These are phyloP conservation scores for Staphylotrichum longicolle DNA, from an alignment of 495 filamentous ascomycete species.

Conservation along the genomic window DNA sequence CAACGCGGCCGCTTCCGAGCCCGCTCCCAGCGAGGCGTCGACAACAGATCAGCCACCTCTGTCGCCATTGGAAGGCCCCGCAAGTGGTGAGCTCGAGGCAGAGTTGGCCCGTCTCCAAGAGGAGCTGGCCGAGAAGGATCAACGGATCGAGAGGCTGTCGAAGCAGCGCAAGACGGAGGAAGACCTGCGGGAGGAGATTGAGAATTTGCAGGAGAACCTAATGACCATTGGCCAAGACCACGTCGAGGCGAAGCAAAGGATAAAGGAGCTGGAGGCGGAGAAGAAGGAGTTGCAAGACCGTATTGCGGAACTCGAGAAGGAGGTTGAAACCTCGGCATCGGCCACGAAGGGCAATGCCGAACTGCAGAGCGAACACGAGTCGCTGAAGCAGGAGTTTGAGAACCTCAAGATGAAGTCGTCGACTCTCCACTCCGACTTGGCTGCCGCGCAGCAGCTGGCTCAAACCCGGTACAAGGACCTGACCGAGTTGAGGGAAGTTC, in stretches of 20 bases:
- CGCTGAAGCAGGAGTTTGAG: slow-evolving; percentile 69
- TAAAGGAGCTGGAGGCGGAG: slow-evolving; percentile 55
- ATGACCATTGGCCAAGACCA: slow-evolving; percentile 73
- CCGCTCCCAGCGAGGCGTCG: slow-evolving; percentile 30
- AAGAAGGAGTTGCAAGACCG: slow-evolving; percentile 55
- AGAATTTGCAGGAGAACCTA: slow-evolving; percentile 74
- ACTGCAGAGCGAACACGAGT: slow-evolving; percentile 56
- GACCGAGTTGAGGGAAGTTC: slow-evolving; percentile 68
- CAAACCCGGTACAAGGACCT: slow-evolving; percentile 84
- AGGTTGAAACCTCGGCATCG: slow-evolving; percentile 46
- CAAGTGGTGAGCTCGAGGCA: slow-evolving; percentile 36
- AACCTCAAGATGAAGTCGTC: slow-evolving; percentile 66
- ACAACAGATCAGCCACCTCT: slow-evolving; percentile 27
- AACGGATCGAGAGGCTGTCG: slow-evolving; percentile 62
- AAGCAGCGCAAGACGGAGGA: slow-evolving; percentile 71
- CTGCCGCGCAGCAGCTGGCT: slow-evolving; percentile 80
- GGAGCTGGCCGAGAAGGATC: slow-evolving; percentile 70
- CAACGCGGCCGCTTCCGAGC: slow-evolving; percentile 20
- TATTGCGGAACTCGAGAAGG: slow-evolving; percentile 62
- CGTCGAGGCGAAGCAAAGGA: slow-evolving; percentile 75
- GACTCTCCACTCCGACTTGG: slow-evolving; percentile 76
- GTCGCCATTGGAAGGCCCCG: slow-evolving; percentile 28
- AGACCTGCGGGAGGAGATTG: slow-evolving; percentile 82
- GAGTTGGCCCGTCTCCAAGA: slow-evolving; percentile 51
- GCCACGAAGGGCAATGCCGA: slow-evolving; percentile 43